phyloP scores from a whole-genome alignment of 805 yeast genomes.

The Cyberlindnera maclurae region DNA sequence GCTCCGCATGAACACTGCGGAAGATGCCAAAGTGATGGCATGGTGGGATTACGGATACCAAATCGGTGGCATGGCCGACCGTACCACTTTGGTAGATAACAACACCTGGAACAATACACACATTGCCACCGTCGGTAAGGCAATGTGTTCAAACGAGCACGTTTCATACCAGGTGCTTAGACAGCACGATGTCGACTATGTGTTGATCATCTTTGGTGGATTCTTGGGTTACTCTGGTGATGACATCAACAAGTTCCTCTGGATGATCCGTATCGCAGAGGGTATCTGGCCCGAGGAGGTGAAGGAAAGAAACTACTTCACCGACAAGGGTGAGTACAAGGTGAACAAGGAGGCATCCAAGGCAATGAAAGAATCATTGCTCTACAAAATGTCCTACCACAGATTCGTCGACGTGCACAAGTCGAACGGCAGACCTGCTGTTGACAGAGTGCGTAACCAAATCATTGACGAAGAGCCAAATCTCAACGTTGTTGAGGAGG shows the following conservation, averaged over 20 bases:
- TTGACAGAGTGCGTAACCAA: conserved; percentile 88
- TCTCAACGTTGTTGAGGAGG: conserved; percentile 83
- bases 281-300: conserved; percentile 99
- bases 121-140: conserved; percentile 98
- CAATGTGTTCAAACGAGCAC: conserved; percentile 87
- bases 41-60: conserved; percentile 99
- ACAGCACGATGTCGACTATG: conserved; percentile 92
- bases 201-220: conserved; percentile 91
- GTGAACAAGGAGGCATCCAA: conserved; percentile 77
- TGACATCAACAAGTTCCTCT: conserved; percentile 90
- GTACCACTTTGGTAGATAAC: conserved; percentile 96
- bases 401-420: conserved; percentile 59
- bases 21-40: conserved; percentile 92
- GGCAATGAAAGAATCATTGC: conserved; percentile 80
- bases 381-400: conserved; percentile 94
- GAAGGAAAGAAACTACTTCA: conserved; percentile 76
- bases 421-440: conserved; percentile 49
- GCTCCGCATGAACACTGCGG: conserved; percentile 96
- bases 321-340: conserved; percentile 78
- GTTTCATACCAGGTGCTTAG: conserved; percentile 81
- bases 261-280: conserved; percentile 99
- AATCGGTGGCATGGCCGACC: conserved; percentile 99
- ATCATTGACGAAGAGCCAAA: conserved; percentile 50
- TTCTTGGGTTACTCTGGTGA: conserved; percentile 90
- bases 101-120: conserved; percentile 99